Conservation (phyloP, 805 yeast genomes). For the Zygotorulaspora florentina region DNA sequence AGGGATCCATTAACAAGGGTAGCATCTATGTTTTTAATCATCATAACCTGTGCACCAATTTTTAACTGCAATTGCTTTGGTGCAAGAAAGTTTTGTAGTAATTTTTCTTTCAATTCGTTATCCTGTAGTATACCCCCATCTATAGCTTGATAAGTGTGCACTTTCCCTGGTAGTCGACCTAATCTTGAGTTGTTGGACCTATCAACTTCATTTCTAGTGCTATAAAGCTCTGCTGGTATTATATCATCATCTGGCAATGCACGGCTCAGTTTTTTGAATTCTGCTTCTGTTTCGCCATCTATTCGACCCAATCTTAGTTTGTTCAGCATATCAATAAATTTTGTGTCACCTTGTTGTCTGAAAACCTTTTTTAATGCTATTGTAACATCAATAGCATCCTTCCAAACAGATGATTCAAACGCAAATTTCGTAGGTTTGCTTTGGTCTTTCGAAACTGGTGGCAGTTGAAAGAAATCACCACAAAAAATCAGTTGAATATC, state of each 20-base stretch:
- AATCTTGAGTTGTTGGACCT: conserved; percentile 54
- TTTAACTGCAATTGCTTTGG: conserved; percentile 55
- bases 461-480: conserved; percentile 81
- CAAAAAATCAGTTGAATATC: conserved; percentile 72
- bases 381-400: conserved; percentile 49
- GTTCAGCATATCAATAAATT: conserved; percentile 68
- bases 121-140: conserved; percentile 53
- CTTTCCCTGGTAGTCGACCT: conserved; percentile 41
- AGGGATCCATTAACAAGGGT: conserved; percentile 72
- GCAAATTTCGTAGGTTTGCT: conserved; percentile 45
- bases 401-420: conserved; percentile 65
- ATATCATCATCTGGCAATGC: conserved; percentile 54
- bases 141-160: conserved; percentile 42
- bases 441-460: conserved; percentile 47
- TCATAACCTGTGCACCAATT: conserved; percentile 77
- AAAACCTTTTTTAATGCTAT: conserved; percentile 62
- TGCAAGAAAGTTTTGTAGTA: conserved; percentile 58
- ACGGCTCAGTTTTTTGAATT: conserved; percentile 51
- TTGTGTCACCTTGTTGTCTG: conserved; percentile 70
- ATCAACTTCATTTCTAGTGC: conserved; percentile 71
- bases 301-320: conserved; percentile 66
- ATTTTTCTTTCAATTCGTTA: conserved; percentile 39
- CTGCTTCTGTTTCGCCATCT: conserved; percentile 42
- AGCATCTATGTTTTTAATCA: conserved; percentile 69
- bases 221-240: conserved; percentile 68